phyloP scores from a whole-genome alignment of 1,284 basidiomycete species.

The Moniliophthora roreri region DNA sequence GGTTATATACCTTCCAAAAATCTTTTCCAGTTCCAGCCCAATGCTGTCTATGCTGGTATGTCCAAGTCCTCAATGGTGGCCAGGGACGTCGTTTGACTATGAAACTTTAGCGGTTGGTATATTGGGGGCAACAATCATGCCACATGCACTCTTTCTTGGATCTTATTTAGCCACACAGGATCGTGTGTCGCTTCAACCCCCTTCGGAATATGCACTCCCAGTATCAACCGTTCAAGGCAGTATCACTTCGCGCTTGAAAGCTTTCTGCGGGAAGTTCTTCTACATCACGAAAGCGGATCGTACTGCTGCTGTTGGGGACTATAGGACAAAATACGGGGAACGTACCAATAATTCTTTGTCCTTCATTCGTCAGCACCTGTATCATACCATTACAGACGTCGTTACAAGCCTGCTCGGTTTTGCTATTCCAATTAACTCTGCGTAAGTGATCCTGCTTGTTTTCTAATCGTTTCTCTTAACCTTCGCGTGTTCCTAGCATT shows the following conservation, averaged over 20 bases:
- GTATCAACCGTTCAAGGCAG: conserved; percentile 3
- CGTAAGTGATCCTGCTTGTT: conserved; percentile 27
- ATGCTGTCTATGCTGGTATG: conserved; percentile 70
- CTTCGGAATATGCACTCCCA: conserved; percentile 8
- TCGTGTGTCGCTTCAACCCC: conserved; percentile 36
- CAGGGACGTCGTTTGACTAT: not conserved
- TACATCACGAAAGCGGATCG: conserved; percentile 34
- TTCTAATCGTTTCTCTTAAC: not conserved
- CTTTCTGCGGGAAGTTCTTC: conserved; percentile 25
- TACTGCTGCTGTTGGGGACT: conserved; percentile 26
- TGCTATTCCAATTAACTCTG: conserved; percentile 75
- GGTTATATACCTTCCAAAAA: conserved; percentile 71
- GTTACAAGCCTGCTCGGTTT: conserved; percentile 56
- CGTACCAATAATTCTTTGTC: conserved; percentile 53
- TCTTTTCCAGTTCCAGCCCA: conserved; percentile 46
- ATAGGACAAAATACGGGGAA: conserved; percentile 29
- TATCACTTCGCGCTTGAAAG: conserved; percentile 16
- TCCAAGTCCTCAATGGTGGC: not conserved
- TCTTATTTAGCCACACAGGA: conserved; percentile 73
- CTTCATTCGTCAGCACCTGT: conserved; percentile 64
- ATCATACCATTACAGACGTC: conserved; percentile 61
- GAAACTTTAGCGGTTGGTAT: conserved; percentile 59
- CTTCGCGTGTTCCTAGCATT: conserved; percentile 35
- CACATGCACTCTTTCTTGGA: conserved; percentile 78
- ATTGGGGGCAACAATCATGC: conserved; percentile 35